Percentiles rank a stretch among this genome's conserved stretches.
Evolutionary conservation across 1,284 basidiomycete genomes (phyloP).

Genomic region (Apiotrichum laibachii): DNA sequence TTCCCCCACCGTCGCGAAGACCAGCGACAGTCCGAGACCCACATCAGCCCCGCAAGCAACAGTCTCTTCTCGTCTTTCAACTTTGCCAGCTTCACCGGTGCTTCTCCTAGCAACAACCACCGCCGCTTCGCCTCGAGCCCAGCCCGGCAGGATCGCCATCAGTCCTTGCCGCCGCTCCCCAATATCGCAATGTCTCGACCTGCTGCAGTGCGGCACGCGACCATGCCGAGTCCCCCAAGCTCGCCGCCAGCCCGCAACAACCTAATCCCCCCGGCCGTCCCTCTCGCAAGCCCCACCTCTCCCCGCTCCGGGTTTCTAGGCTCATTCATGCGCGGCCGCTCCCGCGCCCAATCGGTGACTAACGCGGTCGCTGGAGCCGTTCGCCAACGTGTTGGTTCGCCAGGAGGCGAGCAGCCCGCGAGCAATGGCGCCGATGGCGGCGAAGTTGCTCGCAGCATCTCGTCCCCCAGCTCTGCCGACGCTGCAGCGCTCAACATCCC

Average conservation of each 20-base stretch:
- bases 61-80: too few relatives aligned
- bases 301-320: conserved; percentile 47
- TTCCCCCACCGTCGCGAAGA: too few relatives aligned
- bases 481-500: conserved; percentile 10
- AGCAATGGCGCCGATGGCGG: conserved; percentile 20
- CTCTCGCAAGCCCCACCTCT: conserved; percentile 29
- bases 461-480: conserved; percentile 26
- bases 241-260: neutral
- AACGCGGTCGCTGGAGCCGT: conserved; percentile 24
- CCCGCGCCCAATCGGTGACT: conserved; percentile 42
- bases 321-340: conserved; percentile 46
- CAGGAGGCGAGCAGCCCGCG: conserved; percentile 26
- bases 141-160: neutral
- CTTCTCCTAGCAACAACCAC: neutral
- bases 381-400: conserved; percentile 21
- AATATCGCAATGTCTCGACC: conserved; percentile 1
- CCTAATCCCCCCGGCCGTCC: neutral
- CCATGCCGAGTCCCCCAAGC: neutral
- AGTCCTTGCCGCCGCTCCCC: neutral
- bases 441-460: conserved; percentile 38
- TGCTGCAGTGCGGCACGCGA: neutral
- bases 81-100: too few relatives aligned
- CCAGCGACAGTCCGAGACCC: too few relatives aligned
- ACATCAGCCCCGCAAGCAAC: too few relatives aligned
- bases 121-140: neutral